Conservation (phyloP, 805 yeast genomes). For the Ogataea kodamae region DNA sequence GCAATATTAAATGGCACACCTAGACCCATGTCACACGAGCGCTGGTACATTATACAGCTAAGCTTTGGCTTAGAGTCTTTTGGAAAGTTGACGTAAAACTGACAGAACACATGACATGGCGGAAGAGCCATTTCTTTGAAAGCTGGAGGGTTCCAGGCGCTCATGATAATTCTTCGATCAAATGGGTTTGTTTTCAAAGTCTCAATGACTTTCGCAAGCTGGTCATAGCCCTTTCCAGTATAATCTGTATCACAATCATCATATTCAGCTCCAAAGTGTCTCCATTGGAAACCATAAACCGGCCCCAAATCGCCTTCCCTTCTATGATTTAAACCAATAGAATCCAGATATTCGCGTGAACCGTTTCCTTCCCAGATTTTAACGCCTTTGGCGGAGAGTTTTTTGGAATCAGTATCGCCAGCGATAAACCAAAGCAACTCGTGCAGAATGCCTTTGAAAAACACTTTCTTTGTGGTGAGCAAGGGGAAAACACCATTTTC, state of each 20-base stretch:
- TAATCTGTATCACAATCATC: slow-evolving; percentile 84
- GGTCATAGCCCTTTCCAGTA: slow-evolving; percentile 86
- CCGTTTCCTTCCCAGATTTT: slow-evolving; percentile 99
- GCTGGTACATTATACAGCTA: slow-evolving; percentile 87
- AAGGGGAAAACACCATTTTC: slow-evolving; percentile 76
- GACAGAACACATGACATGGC: slow-evolving; percentile 96
- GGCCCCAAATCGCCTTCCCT: slow-evolving; percentile 97
- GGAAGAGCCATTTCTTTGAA: slow-evolving; percentile 94
- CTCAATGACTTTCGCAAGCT: slow-evolving; percentile 72
- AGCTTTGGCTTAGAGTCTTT: slow-evolving; percentile 56
- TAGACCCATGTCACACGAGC: slow-evolving; percentile 99
- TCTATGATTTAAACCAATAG: slow-evolving; percentile 72
- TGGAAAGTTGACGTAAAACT: slow-evolving; percentile 90
- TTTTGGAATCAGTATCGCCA: slow-evolving; percentile 86
- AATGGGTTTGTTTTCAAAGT: slow-evolving; percentile 85
- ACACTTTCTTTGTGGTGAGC: slow-evolving; percentile 89
- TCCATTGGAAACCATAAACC: slow-evolving; percentile 98
- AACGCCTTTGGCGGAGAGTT: slow-evolving; percentile 78
- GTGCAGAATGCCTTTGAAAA: slow-evolving; percentile 80
- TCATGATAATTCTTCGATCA: slow-evolving; percentile 88
- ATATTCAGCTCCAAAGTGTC: slow-evolving; percentile 97
- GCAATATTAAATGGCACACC: slow-evolving; percentile 99
- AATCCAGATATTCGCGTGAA: slow-evolving; percentile 83
- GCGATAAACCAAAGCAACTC: slow-evolving; percentile 91
- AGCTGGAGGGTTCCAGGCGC: slow-evolving; percentile 99